Percentiles rank a stretch among this genome's conserved stretches.
phyloP scores from a whole-genome alignment of 1,284 basidiomycete genomes.

The Papiliotrema nemorosa region DNA sequence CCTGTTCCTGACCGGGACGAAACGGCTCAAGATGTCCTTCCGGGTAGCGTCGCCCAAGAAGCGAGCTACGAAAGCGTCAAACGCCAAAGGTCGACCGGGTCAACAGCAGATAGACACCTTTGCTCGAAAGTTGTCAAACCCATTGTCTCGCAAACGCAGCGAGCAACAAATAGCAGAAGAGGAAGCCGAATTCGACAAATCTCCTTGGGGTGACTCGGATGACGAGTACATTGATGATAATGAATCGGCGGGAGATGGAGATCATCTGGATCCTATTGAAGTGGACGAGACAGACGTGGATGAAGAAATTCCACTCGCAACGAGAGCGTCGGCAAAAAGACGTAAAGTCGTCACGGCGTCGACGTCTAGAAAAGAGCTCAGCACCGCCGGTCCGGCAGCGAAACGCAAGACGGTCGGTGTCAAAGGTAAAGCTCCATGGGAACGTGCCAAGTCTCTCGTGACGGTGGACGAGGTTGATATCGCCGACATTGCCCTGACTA shows the following conservation, averaged over 20 bases:
- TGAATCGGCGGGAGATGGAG: constrained; percentile 16
- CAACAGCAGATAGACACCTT: constrained; percentile 22
- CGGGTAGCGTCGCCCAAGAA: constrained; percentile 20
- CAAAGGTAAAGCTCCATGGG: too few relatives aligned
- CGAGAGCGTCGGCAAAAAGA: constrained; percentile 10
- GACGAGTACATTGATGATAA: constrained; percentile 15
- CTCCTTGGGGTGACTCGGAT: constrained; percentile 35
- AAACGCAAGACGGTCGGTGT: too few relatives aligned
- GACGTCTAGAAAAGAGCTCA: too few relatives aligned
- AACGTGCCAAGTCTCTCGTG: too few relatives aligned
- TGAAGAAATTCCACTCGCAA: constrained; percentile 5
- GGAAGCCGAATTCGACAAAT: constrained; percentile 35
- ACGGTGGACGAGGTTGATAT: constrained; percentile 1
- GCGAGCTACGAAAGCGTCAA: constrained; percentile 5
- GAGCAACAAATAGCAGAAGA: constrained; percentile 27
- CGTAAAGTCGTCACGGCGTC: neutral
- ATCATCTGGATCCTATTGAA: constrained; percentile 10
- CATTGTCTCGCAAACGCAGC: constrained; percentile 30
- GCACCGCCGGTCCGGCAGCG: too few relatives aligned
- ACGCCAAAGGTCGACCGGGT: neutral
- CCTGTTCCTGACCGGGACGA: constrained; percentile 25
- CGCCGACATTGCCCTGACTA: constrained; percentile 6
- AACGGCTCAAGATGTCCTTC: constrained; percentile 34
- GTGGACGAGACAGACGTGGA: constrained; percentile 8
- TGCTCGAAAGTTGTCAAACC: constrained; percentile 18